Evolutionary conservation across 2,329 filamentous ascomycete genomes (phyloP).

Genomic region (Aspergillus bombycis): DNA sequence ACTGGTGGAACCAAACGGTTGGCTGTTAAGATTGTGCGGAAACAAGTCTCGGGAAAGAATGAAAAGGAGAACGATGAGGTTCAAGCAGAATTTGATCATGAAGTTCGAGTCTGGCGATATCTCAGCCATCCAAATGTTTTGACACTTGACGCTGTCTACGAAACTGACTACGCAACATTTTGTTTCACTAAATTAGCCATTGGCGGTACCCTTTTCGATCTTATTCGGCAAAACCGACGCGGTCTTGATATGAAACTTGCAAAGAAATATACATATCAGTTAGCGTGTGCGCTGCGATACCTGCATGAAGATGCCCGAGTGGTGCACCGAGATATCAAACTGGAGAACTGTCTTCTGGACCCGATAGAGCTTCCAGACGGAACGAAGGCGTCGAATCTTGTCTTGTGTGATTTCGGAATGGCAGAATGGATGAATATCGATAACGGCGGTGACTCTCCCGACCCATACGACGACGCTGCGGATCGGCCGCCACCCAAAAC

Average conservation of each 20-base stretch:
- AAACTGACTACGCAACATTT: slow-evolving; percentile 69
- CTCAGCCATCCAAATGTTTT: slow-evolving; percentile 65
- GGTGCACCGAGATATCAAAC: slow-evolving; percentile 69
- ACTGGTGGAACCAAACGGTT: slow-evolving; percentile 54
- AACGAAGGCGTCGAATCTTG: slow-evolving; percentile 57
- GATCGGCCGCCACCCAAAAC: slow-evolving; percentile 53
- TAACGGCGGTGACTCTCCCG: slow-evolving; percentile 53
- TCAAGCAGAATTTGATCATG: slow-evolving; percentile 70
- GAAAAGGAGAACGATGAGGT: slow-evolving; percentile 67
- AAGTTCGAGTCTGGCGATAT: slow-evolving; percentile 69
- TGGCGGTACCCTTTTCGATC: slow-evolving; percentile 66
- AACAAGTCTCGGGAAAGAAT: slow-evolving; percentile 56
- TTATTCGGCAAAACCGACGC: slow-evolving; percentile 59
- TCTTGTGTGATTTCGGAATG: slow-evolving; percentile 71
- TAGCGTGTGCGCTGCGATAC: slow-evolving; percentile 67
- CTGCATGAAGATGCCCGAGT: slow-evolving; percentile 69
- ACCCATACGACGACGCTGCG: slow-evolving; percentile 50
- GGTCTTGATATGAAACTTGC: slow-evolving; percentile 57
- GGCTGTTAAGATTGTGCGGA: slow-evolving; percentile 70
- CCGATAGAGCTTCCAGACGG: slow-evolving; percentile 53
- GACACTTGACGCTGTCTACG: slow-evolving; percentile 65
- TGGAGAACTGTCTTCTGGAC: slow-evolving; percentile 69
- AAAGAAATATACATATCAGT: slow-evolving; percentile 64
- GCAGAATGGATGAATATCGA: slow-evolving; percentile 67
- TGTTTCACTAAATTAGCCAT: slow-evolving; percentile 68